phyloP scores from a whole-genome alignment of 306 rosid genomes.

The Acmispon strigosus region DNA sequence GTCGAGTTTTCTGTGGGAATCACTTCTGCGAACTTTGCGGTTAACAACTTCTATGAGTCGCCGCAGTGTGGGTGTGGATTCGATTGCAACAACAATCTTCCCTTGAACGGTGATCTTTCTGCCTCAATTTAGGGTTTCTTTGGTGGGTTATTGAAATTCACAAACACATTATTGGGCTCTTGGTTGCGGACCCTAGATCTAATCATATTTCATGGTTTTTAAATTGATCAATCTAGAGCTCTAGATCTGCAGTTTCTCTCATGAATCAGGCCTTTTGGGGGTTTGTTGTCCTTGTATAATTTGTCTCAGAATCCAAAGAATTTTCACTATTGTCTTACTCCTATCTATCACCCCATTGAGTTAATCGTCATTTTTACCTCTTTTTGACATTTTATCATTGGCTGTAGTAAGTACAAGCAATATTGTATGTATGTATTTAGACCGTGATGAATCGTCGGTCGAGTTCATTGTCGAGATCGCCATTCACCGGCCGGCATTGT shows the following conservation, averaged over 20 bases:
- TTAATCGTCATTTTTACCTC: neutral
- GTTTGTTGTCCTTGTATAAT: neutral
- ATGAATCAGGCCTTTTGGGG: neutral
- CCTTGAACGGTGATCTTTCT: constrained; percentile 21
- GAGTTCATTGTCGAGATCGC: no score
- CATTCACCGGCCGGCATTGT: no score
- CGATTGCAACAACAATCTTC: neutral
- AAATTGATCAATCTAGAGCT: neutral
- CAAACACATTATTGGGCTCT: neutral
- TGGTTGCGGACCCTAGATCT: constrained; percentile 2
- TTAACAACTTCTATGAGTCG: constrained; percentile 16
- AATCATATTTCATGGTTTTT: neutral
- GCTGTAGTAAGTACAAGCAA: no score
- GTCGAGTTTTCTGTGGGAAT: constrained; percentile 42
- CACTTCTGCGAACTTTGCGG: constrained; percentile 14
- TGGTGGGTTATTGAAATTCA: neutral
- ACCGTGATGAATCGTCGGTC: no score
- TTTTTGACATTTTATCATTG: no score
- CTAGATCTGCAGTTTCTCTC: neutral
- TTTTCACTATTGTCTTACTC: neutral
- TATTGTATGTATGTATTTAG: no score
- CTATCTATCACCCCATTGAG: neutral
- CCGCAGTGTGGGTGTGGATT: constrained; percentile 40
- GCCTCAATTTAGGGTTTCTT: neutral
- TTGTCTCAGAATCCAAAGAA: neutral